Evolutionary conservation across 768 basidiomycete species (phyloP).

Genomic region (Clitopilus passeckerianus): DNA sequence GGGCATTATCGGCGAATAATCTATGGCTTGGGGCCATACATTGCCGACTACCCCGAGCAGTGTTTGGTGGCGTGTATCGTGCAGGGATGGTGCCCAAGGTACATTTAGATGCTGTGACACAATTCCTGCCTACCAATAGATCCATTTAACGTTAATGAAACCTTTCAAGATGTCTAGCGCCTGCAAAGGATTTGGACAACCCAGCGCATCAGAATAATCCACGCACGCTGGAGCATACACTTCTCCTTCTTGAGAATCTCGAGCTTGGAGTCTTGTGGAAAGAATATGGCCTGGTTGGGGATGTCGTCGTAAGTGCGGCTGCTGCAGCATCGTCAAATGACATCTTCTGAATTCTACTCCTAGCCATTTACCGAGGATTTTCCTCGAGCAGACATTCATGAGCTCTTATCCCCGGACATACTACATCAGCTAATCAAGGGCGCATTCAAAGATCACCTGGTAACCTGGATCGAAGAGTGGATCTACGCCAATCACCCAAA

Average conservation of each 20-base stretch:
- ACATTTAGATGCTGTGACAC: too few species aligned
- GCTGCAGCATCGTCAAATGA: too few species aligned
- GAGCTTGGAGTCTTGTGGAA: too few species aligned
- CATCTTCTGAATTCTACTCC: too few species aligned
- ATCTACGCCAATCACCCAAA: constrained; percentile 9
- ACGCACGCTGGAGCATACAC: too few species aligned
- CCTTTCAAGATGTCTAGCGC: too few species aligned
- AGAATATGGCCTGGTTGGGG: constrained; percentile 2
- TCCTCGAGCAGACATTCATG: constrained; percentile 19
- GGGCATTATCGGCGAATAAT: constrained; percentile 18
- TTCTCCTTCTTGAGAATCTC: too few species aligned
- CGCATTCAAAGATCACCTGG: constrained; percentile 25
- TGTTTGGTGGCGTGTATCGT: constrained; percentile 15
- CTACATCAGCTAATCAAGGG: constrained; percentile 11
- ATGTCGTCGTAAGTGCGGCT: constrained; percentile 1
- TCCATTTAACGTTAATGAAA: too few species aligned
- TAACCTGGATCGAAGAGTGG: constrained; percentile 22
- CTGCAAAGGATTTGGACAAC: neutral
- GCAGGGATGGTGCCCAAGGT: constrained; percentile 22
- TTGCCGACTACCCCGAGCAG: constrained; percentile 26
- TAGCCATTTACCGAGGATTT: constrained; percentile 10
- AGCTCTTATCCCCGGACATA: constrained; percentile 20
- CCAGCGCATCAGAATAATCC: too few species aligned
- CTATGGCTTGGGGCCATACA: constrained; percentile 21
- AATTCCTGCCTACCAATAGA: too few species aligned